These are phyloP conservation scores for Triadica sebifera DNA, from an alignment of 345 rosid genomes.

Conservation along the genomic window DNA sequence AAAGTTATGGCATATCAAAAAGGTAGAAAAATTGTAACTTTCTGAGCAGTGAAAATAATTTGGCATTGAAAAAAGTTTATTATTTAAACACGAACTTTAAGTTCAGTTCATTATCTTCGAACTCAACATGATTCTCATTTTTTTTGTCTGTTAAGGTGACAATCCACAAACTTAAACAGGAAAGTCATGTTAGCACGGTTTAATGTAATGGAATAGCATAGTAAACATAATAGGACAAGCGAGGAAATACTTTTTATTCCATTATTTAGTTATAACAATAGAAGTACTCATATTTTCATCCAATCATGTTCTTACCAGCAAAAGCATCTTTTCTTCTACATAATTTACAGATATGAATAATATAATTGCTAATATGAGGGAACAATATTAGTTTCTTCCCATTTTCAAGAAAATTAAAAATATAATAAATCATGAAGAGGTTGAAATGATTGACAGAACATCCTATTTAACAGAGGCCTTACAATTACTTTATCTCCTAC, in stretches of 20 bases:
- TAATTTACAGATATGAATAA: no score
- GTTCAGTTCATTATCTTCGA: background rate
- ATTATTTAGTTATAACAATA: background rate
- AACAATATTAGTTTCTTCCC: no score
- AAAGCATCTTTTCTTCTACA: no score
- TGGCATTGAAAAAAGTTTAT: background rate
- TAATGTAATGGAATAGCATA: background rate
- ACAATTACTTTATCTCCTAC: background rate
- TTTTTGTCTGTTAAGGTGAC: no score
- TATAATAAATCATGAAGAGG: background rate
- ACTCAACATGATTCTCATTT: background rate
- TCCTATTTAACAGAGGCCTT: background rate
- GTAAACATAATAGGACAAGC: background rate
- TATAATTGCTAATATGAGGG: no score
- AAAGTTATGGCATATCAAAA: background rate
- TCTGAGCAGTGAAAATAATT: background rate
- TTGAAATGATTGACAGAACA: background rate
- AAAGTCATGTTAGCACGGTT: background rate
- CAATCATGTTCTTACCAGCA: background rate
- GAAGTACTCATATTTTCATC: background rate
- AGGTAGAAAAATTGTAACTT: background rate
- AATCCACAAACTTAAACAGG: no score
- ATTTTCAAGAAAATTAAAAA: background rate
- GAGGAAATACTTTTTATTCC: background rate
- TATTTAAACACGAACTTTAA: background rate